Percentiles rank a stretch among this genome's conserved stretches.
phyloP scores from a whole-genome alignment of 116 monocot species.

The Trichopus zeylanicus region DNA sequence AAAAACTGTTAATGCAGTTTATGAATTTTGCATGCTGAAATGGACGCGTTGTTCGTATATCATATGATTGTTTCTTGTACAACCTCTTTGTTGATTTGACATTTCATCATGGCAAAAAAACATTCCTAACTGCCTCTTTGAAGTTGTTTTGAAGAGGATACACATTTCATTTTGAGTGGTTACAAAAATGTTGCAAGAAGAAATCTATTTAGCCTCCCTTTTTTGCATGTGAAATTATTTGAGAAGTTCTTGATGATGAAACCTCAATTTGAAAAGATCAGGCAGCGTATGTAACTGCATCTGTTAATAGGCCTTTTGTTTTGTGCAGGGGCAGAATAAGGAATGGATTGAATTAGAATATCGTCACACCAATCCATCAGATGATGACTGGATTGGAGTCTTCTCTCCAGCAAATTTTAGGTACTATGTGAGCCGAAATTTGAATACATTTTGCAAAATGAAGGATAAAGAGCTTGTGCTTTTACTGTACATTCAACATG shows the following conservation, averaged over 20 bases:
- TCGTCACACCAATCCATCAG: constrained; percentile 35
- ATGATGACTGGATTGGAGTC: constrained; percentile 74
- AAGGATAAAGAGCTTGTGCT: not conserved
- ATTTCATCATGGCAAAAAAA: no score
- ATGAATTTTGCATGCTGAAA: no score
- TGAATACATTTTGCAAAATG: not conserved
- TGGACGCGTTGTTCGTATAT: no score
- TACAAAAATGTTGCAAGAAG: no score
- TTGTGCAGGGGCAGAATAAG: constrained; percentile 33
- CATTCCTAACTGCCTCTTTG: not conserved
- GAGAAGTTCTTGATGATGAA: no score
- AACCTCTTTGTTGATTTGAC: no score
- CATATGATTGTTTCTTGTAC: not conserved
- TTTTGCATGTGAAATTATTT: no score
- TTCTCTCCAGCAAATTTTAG: constrained; percentile 78
- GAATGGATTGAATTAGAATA: constrained; percentile 53
- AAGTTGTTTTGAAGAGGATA: not conserved
- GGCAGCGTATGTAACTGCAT: no score
- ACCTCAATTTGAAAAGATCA: no score
- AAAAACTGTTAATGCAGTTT: no score
- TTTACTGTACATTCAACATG: not conserved
- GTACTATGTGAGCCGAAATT: constrained; percentile 11
- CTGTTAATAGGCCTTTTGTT: not conserved
- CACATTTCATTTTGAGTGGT: not conserved
- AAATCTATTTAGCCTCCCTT: no score